Percentiles rank a stretch among this genome's conserved stretches.
phyloP scores from a whole-genome alignment of 495 filamentous ascomycete genomes.

The Penicillium daleae region DNA sequence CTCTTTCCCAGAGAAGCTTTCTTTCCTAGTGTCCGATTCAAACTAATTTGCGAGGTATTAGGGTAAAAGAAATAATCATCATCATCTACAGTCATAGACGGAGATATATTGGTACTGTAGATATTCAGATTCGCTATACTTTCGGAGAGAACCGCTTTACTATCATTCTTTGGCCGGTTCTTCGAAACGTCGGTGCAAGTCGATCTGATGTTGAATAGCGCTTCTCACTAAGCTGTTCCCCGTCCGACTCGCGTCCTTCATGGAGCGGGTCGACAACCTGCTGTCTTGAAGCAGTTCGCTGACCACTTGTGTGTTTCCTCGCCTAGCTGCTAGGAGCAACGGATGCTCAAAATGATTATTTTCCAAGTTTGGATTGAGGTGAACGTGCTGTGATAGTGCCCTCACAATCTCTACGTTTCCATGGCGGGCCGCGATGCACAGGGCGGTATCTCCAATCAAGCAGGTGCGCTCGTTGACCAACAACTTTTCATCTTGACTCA shows the following conservation, averaged over 20 bases:
- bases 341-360: conserved; percentile 11
- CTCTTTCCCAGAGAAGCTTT: no score
- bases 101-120: no score
- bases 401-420: conserved; percentile 16
- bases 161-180: neutral
- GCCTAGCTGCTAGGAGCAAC: conserved; percentile 12
- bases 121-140: no score
- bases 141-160: no score
- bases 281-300: conserved; percentile 1
- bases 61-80: no score
- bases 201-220: neutral
- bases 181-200: neutral
- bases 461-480: conserved; percentile 18
- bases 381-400: conserved; percentile 10
- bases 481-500: conserved; percentile 7
- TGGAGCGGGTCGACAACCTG: neutral
- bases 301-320: conserved; percentile 4
- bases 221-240: neutral
- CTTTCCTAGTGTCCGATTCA: no score
- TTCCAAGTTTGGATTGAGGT: conserved; percentile 14
- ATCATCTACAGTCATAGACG: no score
- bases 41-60: no score
- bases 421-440: conserved; percentile 17
- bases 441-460: conserved; percentile 13
- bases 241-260: neutral